Base-by-base conservation (phyloP, 306 rosid genomes). In the Crataegus laevigata region DNA sequence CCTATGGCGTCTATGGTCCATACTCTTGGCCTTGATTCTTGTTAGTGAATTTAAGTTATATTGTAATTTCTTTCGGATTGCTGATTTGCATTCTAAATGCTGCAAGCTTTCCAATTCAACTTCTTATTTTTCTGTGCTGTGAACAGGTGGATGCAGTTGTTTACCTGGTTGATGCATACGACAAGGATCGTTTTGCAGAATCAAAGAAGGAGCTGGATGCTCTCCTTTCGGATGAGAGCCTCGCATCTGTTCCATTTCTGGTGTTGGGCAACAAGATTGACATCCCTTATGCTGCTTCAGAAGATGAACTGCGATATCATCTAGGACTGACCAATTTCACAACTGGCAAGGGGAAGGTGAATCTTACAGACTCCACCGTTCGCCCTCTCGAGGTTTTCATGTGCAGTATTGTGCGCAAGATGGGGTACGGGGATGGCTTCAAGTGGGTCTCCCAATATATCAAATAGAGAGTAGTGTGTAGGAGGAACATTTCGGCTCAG, bases 361-460 rank as follows among this genome's bases (percentile, higher is more conserved):
- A 66, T 78, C 86, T 85, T 60, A 72, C 83, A 0, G 82, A 82
- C 72, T 77, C 89, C 7, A 85, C 73, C 6, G 89, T 85, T n/a
- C 77, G 89, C 66, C 89, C 89, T 50, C 89, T 85, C 55, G 89
- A 85, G 82, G 89, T 85, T 59, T 85, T 77, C 75, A 85, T 85
- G 89, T 85, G 89, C 75, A 85, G 89, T 76, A 85, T 85, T 11
- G 89, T 85, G 66, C 86, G 89, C 50, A 85, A 85, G 83, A 85
- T 85, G 89, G 89, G 89, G 12, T 85, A 85, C 43, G 89, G 89
- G n/a, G 89, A 85, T 5, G 89, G 89, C 42, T 85, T 85, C 89
- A 85, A 85, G 76, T 85, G 89, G 89, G 70, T 82, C 62, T 85
- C 89, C 52, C 89, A 85, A 55, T 85, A 85, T 71, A 81, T 87